Percentiles rank a stretch among this genome's conserved stretches.
Evolutionary conservation across 2,329 filamentous ascomycete species (phyloP).

Genomic region (Alternaria viburni): DNA sequence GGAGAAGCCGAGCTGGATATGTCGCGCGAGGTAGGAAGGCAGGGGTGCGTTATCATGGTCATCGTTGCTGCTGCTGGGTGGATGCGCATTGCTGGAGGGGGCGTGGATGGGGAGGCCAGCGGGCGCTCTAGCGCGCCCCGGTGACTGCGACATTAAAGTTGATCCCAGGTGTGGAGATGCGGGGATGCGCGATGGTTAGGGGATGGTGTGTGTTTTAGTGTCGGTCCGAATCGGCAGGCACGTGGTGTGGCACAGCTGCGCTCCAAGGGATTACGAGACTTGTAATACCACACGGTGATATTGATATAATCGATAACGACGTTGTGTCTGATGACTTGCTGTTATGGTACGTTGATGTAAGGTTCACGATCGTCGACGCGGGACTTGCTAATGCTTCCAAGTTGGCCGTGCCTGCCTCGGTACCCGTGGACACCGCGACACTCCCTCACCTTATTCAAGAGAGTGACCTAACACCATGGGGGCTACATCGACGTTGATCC

Average conservation of each 20-base stretch:
- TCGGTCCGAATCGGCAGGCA: neutral
- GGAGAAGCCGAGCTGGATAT: slow-evolving; percentile 34
- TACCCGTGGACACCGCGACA: neutral
- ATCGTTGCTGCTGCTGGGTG: neutral
- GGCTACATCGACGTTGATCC: too few relatives aligned
- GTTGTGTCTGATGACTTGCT: too few relatives aligned
- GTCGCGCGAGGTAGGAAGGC: slow-evolving; percentile 29
- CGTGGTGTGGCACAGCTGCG: neutral
- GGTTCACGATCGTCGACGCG: neutral
- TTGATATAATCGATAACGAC: too few relatives aligned
- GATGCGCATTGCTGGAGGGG: neutral
- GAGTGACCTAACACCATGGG: too few relatives aligned
- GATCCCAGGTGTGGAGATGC: slow-evolving; percentile 1
- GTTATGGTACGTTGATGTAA: neutral
- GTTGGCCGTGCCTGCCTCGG: neutral
- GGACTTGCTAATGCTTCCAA: neutral
- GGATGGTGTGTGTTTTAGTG: slow-evolving; percentile 2
- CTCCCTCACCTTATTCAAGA: neutral
- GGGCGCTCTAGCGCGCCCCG: neutral
- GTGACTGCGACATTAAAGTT: slow-evolving; percentile 5
- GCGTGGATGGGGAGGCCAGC: neutral
- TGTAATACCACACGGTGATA: neutral
- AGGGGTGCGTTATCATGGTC: slow-evolving; percentile 2
- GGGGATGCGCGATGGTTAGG: slow-evolving; percentile 2
- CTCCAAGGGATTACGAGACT: neutral